Base-by-base conservation (phyloP, 345 rosid genomes). In the Orychophragmus violaceus region DNA sequence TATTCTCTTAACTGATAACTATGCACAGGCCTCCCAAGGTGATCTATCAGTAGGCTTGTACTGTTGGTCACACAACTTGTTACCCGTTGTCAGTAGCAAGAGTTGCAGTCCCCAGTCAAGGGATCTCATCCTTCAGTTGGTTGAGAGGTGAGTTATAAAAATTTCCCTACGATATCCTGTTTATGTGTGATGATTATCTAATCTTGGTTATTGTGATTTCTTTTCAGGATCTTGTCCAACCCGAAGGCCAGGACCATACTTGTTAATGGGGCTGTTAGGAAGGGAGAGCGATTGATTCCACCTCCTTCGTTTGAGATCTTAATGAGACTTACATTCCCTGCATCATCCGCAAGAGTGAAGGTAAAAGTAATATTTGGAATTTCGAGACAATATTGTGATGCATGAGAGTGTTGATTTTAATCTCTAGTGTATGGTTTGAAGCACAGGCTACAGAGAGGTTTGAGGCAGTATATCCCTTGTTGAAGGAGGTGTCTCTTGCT, bases 381-480 rank as follows among this genome's bases (percentile, higher is more conserved):
- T 68, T 76, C 16, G 17, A 10, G 41, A 45, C 30, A 55, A 22
- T 17, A 35, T 17, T 52, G 3, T 37, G 60, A 10, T 70, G 24
- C 12, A 30, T 28, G 18, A 22, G 33, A 49, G 56, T 8, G n/a
- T 55, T 56, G 35, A 37, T 48, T 58, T 14, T 55, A 37, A 57
- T 27, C 36, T 36, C 55, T 24, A 58, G 18, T n/a, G n/a, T 11
- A 35, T 74, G 46, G 59, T 59, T 68, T 42, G 16, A 42, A 8
- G 29, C 65, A 44, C 77, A 88, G 95, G 91, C 91, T 25, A 88
- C 89, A 27, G 91, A 88, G 83, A 81, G 89, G 76, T 82, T 88
- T 66, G 87, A 80, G 65, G 83, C 81, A n/a, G 53, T 85, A 32
- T 85, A 82, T 70, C 91, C 86, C n/a, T 54, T 77, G 39, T 68